A percentile compares a stretch with the other conserved stretches of the same genome.
Evolutionary conservation across 495 filamentous ascomycete genomes (phyloP).

Genomic region (Cryomyces antarcticus): DNA sequence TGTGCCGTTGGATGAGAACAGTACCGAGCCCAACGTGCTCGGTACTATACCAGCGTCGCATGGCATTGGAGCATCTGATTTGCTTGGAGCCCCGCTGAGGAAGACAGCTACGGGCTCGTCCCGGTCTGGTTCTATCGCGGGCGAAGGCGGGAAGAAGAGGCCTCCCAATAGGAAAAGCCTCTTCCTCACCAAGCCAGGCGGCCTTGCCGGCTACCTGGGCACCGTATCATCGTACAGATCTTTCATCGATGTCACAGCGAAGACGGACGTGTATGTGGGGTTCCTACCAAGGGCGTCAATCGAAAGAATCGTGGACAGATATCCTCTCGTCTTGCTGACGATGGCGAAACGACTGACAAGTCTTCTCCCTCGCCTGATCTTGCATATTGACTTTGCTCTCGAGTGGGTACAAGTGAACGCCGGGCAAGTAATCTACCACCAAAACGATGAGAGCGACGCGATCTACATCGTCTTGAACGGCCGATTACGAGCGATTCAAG

Average conservation of each 20-base stretch:
- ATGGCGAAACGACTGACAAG: conserved; percentile 88
- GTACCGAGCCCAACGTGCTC: conserved; percentile 13
- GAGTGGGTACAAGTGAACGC: conserved; percentile 96
- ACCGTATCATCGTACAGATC: conserved; percentile 87
- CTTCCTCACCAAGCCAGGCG: conserved; percentile 85
- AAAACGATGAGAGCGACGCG: conserved; percentile 89
- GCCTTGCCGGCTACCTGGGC: conserved; percentile 83
- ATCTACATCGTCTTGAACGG: conserved; percentile 97
- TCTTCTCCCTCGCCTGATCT: conserved; percentile 71
- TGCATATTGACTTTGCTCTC: conserved; percentile 93
- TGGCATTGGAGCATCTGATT: conserved; percentile 8
- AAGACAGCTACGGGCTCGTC: conserved; percentile 30
- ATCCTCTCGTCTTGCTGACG: conserved; percentile 79
- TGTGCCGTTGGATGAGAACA: conserved; percentile 35
- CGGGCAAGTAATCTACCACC: conserved; percentile 82
- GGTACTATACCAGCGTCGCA: conserved; percentile 8
- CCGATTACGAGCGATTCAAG: conserved; percentile 58
- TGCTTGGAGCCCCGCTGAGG: conserved; percentile 24
- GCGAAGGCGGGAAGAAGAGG: conserved; percentile 21
- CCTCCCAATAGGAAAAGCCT: conserved; percentile 44
- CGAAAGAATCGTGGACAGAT: conserved; percentile 77
- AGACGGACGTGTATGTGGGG: conserved; percentile 96
- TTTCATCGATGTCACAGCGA: conserved; percentile 89
- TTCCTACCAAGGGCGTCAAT: conserved; percentile 75
- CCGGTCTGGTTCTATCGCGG: conserved; percentile 4